Evolutionary conservation across 495 filamentous ascomycete genomes (phyloP), one percentile per base, ranked within the genome.

Genomic region (Penicillium coffeae): DNA sequence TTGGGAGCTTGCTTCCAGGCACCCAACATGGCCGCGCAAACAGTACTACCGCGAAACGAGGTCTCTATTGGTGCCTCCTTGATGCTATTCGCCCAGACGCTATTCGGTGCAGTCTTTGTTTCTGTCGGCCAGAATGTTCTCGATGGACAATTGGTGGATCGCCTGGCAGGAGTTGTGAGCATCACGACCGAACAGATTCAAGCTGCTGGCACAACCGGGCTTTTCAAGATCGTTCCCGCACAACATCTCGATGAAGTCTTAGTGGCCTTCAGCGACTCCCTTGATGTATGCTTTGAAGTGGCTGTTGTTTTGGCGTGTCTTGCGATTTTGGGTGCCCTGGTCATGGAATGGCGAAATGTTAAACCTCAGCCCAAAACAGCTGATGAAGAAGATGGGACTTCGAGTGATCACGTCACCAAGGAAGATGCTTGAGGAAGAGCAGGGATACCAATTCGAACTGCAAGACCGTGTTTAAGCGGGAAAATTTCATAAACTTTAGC

Each of bases 281-380:
- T 79, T 36, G 64, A 65, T 14, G 55, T 65, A 16, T 73, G 77
- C 33, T 82, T 78, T 48, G 46, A 75, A n/a, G 65, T 75, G 1
- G 68, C 67, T 10, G 65, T 78, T 61, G 71, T 66, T 13, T 50
- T 81, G 16, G 66, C 70, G 3, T 76, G 77, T 48, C 60, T 72
- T 2, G 63, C 72, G 9, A 63, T 80, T 15, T 20, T 41, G 14
- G 46, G 37, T 48, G 37, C 37, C n/a, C 1, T 48, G 75, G 71
- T 66, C 18, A 72, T 82, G 66, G 78, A 84, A 54, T 83, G 77
- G 79, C 72, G 60, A 46, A 82, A 72, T 46, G 72, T 84, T 45
- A 82, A 80, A 33, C n/a, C n/a, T n/a, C n/a, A n/a, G n/a, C n/a
- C n/a, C n/a, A n/a, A n/a, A n/a, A n/a, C n/a, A n/a, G n/a, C n/a